A percentile compares a stretch with the other conserved stretches of the same genome.
Conservation (phyloP, 148 eudicot species). For the Silene uniflora region DNA sequence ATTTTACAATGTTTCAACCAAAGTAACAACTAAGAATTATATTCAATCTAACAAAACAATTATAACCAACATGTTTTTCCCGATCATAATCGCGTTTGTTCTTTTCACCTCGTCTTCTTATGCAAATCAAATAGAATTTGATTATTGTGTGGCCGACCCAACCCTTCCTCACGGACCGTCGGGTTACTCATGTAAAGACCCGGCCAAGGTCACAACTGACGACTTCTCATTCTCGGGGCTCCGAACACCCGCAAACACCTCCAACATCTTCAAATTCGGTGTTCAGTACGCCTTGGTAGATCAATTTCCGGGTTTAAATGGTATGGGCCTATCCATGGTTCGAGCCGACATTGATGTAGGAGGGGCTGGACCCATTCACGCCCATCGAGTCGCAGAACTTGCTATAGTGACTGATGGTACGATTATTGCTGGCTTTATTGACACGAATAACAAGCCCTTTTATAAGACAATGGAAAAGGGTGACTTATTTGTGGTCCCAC, state of each 20-base stretch:
- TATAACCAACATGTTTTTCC: not conserved
- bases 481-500: not conserved
- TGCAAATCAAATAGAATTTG: not conserved
- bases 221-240: constrained; percentile 3
- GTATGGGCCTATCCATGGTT: constrained; percentile 1
- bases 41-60: too few relatives aligned
- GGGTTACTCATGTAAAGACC: constrained; percentile 3
- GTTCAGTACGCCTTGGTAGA: too few relatives aligned
- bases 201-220: not conserved
- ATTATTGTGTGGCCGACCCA: constrained; percentile 3
- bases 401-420: not conserved
- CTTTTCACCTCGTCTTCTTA: not conserved
- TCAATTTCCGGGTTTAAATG: not conserved
- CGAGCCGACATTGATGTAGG: constrained; percentile 1
- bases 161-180: constrained; percentile 1
- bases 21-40: too few relatives aligned
- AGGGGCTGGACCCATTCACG: not conserved
- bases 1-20: too few relatives aligned
- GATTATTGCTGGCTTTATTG: not conserved
- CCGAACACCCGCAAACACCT: not conserved
- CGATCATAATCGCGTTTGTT: not conserved
- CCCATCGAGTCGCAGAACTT: not conserved
- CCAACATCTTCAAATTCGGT: not conserved
- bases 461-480: constrained; percentile 1
- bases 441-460: constrained; percentile 1